Conservation (phyloP, 306 rosid species). For the Casuarina glauca region DNA sequence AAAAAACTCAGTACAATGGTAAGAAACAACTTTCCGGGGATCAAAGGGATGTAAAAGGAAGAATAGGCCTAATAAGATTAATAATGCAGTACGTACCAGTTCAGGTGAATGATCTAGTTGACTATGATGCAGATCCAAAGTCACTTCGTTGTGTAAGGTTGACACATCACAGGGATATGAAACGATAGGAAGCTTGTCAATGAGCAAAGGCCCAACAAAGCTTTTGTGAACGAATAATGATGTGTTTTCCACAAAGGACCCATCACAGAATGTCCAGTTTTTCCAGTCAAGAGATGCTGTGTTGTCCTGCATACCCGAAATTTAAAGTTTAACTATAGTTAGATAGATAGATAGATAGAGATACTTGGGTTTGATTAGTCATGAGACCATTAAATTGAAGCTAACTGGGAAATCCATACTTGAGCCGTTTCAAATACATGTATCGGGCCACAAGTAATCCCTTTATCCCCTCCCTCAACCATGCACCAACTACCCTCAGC, state of each 20-base stretch:
- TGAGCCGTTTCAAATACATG: conserved; percentile 66
- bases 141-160: conserved; percentile 24
- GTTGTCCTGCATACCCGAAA: conserved; percentile 56
- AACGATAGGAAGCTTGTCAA: conserved; percentile 45
- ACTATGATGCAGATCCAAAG: conserved; percentile 37
- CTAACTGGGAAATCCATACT: conserved; percentile 39
- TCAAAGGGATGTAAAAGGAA: conserved; percentile 9
- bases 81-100: conserved; percentile 42
- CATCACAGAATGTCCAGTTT: conserved; percentile 62
- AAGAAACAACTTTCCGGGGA: background rate
- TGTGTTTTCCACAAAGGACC: conserved; percentile 26
- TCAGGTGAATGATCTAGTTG: conserved; percentile 33
- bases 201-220: conserved; percentile 56
- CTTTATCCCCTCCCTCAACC: conserved; percentile 26
- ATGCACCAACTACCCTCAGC: conserved; percentile 21
- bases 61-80: background rate
- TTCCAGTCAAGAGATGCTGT: conserved; percentile 51
- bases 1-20: conserved; percentile 5
- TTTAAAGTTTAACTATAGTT: conserved; percentile 20
- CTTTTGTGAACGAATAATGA: conserved; percentile 41
- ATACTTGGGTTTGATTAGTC: background rate
- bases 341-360: conserved; percentile 9
- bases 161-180: conserved; percentile 26
- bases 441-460: conserved; percentile 45
- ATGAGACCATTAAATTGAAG: conserved; percentile 9